Percentiles rank a stretch among this genome's conserved stretches.
Conservation (phyloP, 208 protist genomes). For the Crithidia brevicula region DNA sequence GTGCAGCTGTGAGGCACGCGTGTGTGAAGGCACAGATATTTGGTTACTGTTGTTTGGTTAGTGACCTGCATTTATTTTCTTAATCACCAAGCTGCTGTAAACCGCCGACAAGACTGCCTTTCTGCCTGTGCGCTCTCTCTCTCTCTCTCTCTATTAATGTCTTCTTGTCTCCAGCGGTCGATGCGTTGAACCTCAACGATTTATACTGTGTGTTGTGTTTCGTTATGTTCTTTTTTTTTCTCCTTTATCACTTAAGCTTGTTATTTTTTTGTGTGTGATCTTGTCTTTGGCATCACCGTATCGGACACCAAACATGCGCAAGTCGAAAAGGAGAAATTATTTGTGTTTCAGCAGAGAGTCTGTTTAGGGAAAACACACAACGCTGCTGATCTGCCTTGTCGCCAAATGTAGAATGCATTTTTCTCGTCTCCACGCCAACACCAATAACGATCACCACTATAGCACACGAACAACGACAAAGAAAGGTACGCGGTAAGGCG, state of each 20-base stretch:
- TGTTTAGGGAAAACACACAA: too few species aligned
- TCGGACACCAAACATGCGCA: not conserved
- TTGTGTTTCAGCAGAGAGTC: not conserved
- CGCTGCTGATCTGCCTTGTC: not conserved
- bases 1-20: not conserved
- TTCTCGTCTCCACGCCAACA: not conserved
- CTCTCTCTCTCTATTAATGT: not conserved
- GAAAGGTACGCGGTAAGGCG: too few species aligned
- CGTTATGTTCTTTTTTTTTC: slow-evolving; percentile 17
- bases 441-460: too few species aligned
- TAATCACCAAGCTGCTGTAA: slow-evolving; percentile 13
- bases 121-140: slow-evolving; percentile 1
- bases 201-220: slow-evolving; percentile 16
- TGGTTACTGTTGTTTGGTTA: not conserved
- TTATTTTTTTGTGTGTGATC: slow-evolving; percentile 2
- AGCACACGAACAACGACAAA: too few species aligned
- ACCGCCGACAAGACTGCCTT: slow-evolving; percentile 9
- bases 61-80: slow-evolving; percentile 6
- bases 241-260: slow-evolving; percentile 7
- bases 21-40: not conserved
- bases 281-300: slow-evolving; percentile 2
- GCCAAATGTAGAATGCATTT: not conserved
- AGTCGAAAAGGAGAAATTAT: not conserved
- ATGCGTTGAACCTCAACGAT: not conserved
- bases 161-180: not conserved